These are phyloP conservation scores for Grigorovia yakushimaensis DNA, from an alignment of 805 yeast genomes.

Conservation along the genomic window DNA sequence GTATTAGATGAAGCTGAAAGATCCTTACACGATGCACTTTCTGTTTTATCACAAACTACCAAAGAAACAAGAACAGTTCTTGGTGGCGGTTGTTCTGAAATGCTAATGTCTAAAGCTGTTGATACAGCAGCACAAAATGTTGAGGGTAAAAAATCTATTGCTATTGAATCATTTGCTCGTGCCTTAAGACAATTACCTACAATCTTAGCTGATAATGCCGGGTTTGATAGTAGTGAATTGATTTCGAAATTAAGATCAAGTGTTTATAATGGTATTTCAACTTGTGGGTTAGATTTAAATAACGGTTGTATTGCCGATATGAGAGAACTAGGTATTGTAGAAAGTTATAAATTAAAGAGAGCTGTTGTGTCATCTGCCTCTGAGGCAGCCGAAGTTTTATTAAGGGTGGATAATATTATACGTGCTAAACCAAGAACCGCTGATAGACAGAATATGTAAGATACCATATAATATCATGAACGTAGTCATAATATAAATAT, in stretches of 20 bases:
- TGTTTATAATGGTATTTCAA: conserved; percentile 82
- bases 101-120: conserved; percentile 96
- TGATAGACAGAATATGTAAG: conserved; percentile 48
- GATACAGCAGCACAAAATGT: conserved; percentile 86
- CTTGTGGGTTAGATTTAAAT: conserved; percentile 84
- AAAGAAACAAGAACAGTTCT: conserved; percentile 82
- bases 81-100: conserved; percentile 92
- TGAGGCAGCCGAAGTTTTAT: conserved; percentile 95
- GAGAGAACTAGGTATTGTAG: conserved; percentile 89
- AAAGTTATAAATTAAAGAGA: conserved; percentile 80
- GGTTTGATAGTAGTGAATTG: conserved; percentile 85
- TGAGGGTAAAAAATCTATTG: conserved; percentile 86
- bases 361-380: conserved; percentile 93
- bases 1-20: conserved; percentile 95
- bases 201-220: conserved; percentile 94
- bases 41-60: conserved; percentile 91
- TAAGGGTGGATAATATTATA: conserved; percentile 93
- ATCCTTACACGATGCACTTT: conserved; percentile 91
- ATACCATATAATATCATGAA: background rate
- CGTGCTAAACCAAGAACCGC: conserved; percentile 98
- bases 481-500: background rate
- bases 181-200: conserved; percentile 94
- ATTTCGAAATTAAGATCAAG: conserved; percentile 78
- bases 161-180: conserved; percentile 87
- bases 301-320: conserved; percentile 83